Percentiles rank a stretch among this genome's conserved stretches.
phyloP scores from a whole-genome alignment of 2,329 filamentous ascomycete genomes.

The Chrysoporthe puriensis region DNA sequence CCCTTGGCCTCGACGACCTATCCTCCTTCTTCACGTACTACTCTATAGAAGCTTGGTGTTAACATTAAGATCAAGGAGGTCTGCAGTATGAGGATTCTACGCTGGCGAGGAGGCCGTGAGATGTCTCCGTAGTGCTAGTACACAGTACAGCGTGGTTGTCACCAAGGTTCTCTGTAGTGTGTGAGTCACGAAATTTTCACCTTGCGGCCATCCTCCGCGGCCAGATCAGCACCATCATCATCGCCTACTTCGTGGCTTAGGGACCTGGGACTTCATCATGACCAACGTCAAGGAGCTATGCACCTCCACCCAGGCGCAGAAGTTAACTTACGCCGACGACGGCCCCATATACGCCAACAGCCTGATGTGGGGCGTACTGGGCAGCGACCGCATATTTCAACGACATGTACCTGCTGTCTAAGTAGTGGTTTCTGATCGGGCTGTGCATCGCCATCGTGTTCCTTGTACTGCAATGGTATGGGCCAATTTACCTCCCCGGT shows the following conservation, averaged over 20 bases:
- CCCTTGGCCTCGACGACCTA: too few species aligned
- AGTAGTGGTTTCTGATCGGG: slow-evolving; percentile 51
- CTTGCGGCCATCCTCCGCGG: slow-evolving; percentile 45
- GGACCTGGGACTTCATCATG: slow-evolving; percentile 48
- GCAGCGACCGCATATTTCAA: slow-evolving; percentile 46
- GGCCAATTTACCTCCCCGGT: slow-evolving; percentile 41
- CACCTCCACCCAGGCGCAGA: slow-evolving; percentile 35
- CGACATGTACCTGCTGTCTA: slow-evolving; percentile 46
- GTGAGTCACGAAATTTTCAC: slow-evolving; percentile 26
- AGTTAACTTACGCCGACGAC: slow-evolving; percentile 32
- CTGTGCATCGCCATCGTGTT: slow-evolving; percentile 42
- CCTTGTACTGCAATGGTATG: slow-evolving; percentile 39
- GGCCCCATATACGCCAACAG: slow-evolving; percentile 39
- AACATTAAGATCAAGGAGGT: too few species aligned
- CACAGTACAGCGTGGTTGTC: too few species aligned
- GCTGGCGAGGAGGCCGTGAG: too few species aligned
- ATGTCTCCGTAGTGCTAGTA: too few species aligned
- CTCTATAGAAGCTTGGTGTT: too few species aligned
- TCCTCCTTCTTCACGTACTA: too few species aligned
- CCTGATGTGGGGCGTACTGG: slow-evolving; percentile 44
- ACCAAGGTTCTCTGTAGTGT: too few species aligned
- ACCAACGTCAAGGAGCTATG: slow-evolving; percentile 41
- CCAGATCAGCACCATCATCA: slow-evolving; percentile 49
- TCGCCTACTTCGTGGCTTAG: slow-evolving; percentile 46
- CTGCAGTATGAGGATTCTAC: too few species aligned